phyloP scores from a whole-genome alignment of 164 flowering plant genomes.

The Litsea cubeba region DNA sequence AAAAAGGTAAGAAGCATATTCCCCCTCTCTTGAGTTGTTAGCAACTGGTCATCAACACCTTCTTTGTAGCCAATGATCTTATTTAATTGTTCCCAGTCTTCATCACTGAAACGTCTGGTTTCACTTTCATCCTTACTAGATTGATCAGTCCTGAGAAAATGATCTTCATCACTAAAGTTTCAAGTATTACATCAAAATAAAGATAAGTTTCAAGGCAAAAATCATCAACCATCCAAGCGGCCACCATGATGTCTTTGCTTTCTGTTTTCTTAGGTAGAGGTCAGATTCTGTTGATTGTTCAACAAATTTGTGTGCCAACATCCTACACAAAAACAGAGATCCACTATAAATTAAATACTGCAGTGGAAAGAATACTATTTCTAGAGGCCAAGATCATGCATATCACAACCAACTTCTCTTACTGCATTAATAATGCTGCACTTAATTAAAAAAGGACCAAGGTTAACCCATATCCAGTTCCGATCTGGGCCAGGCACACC shows the following conservation, averaged over 20 bases:
- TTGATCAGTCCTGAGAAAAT: slow-evolving; percentile 47
- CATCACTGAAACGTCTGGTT: slow-evolving; percentile 56
- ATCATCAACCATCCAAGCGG: slow-evolving; percentile 70
- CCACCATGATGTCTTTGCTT: slow-evolving; percentile 87
- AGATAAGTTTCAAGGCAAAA: not conserved
- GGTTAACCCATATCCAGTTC: not conserved
- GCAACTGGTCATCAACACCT: slow-evolving; percentile 44
- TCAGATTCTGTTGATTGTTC: slow-evolving; percentile 60
- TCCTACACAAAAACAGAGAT: slow-evolving; percentile 43
- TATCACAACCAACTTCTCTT: not conserved
- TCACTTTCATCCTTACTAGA: slow-evolving; percentile 59
- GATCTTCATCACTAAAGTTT: slow-evolving; percentile 9
- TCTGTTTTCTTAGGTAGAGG: slow-evolving; percentile 38
- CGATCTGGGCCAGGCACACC: not conserved
- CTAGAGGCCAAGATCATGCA: not conserved
- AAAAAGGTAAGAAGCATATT: slow-evolving; percentile 60
- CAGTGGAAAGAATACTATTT: not conserved
- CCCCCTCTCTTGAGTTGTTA: slow-evolving; percentile 31
- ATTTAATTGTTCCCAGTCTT: slow-evolving; percentile 89
- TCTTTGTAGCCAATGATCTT: slow-evolving; percentile 89
- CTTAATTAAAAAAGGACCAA: not conserved
- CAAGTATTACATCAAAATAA: slow-evolving; percentile 11
- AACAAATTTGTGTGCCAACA: slow-evolving; percentile 96
- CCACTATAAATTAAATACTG: not conserved
- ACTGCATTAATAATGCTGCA: not conserved